These are phyloP conservation scores for Blastobotrys attinorum DNA, from an alignment of 805 yeast species.

Conservation along the genomic window DNA sequence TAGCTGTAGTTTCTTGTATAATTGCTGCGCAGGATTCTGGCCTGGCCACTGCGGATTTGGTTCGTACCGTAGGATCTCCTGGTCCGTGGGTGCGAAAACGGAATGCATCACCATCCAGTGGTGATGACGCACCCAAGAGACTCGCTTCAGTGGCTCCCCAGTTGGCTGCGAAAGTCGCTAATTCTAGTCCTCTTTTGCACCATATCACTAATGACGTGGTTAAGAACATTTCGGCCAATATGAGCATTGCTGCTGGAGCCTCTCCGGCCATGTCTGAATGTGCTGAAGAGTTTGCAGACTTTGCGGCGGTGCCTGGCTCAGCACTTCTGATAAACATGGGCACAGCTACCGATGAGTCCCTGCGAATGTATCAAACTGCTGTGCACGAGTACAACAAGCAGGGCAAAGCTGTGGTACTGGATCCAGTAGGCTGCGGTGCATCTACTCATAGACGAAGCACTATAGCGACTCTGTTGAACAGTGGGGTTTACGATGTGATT, in stretches of 20 bases:
- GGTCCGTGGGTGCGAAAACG: conserved; percentile 3
- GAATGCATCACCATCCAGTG: not conserved
- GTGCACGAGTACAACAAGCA: conserved; percentile 47
- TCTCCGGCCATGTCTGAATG: conserved; percentile 87
- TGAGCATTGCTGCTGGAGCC: conserved; percentile 73
- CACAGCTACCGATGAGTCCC: conserved; percentile 41
- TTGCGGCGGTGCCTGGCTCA: conserved; percentile 47
- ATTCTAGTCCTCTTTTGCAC: conserved; percentile 58
- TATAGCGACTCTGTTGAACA: conserved; percentile 42
- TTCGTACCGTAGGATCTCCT: conserved; percentile 10
- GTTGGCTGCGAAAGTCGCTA: conserved; percentile 22
- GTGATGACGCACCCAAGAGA: no score
- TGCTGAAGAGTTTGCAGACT: conserved; percentile 55
- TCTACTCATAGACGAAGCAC: conserved; percentile 46
- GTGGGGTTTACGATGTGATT: conserved; percentile 52
- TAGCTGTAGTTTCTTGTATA: conserved; percentile 80
- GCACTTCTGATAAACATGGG: conserved; percentile 70
- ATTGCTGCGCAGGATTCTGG: conserved; percentile 58
- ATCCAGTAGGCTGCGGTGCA: conserved; percentile 94
- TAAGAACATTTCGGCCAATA: conserved; percentile 80
- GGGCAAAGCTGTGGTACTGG: conserved; percentile 63
- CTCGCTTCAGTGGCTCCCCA: conserved; percentile 17
- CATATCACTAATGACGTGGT: conserved; percentile 88
- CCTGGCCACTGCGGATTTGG: conserved; percentile 38
- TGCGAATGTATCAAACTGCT: conserved; percentile 43